Conservation (phyloP, 371 early-diverging fungal species). For the Mucor irregularis region DNA sequence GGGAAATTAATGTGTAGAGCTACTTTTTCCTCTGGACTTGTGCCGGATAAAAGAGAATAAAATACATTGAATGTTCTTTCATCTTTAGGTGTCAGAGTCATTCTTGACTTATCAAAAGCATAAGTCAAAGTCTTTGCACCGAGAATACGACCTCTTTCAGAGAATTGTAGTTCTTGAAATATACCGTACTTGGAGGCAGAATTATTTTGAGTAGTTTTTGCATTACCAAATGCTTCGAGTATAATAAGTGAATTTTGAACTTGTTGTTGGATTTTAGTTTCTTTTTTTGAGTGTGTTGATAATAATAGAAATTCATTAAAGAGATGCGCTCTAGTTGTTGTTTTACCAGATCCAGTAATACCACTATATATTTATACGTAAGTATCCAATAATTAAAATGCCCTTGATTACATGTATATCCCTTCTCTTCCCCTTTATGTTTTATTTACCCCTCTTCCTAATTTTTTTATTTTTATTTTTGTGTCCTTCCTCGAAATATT, state of each 20-base stretch:
- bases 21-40: constrained; percentile 54
- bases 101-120: constrained; percentile 78
- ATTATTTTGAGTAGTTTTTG: constrained; percentile 57
- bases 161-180: constrained; percentile 84
- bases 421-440: neutral
- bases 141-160: constrained; percentile 71
- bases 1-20: constrained; percentile 57
- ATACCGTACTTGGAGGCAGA: constrained; percentile 73
- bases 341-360: constrained; percentile 76
- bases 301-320: constrained; percentile 63
- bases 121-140: constrained; percentile 82
- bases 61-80: constrained; percentile 86
- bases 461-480: no score
- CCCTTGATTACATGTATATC: constrained; percentile 6
- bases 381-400: constrained; percentile 21
- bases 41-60: constrained; percentile 73
- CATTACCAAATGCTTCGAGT: constrained; percentile 70
- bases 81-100: constrained; percentile 55
- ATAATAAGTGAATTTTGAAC: constrained; percentile 55
- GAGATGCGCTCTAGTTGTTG: constrained; percentile 63
- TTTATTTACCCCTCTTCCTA: neutral
- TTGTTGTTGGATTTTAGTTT: constrained; percentile 62
- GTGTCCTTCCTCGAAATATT: no score
- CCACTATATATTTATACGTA: constrained; percentile 53
- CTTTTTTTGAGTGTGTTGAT: constrained; percentile 55